Conservation (phyloP, 2,329 filamentous ascomycete genomes). For the Arachnopeziza araneosa region DNA sequence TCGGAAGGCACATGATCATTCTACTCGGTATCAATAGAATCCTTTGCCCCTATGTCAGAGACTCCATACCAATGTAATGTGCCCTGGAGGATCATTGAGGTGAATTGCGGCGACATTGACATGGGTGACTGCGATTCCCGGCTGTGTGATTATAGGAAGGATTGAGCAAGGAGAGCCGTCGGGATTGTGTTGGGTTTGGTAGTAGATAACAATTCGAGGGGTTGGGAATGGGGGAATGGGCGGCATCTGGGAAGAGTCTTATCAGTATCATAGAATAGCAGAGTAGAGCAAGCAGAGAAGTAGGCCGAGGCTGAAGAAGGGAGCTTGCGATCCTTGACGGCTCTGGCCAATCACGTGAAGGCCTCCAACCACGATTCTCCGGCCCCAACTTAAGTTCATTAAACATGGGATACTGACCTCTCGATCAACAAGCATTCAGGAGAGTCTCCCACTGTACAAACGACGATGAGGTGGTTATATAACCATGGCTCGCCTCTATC, state of each 20-base stretch:
- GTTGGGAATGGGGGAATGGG: neutral
- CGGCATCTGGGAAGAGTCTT: neutral
- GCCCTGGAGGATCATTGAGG: conserved; percentile 60
- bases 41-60: conserved; percentile 36
- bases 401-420: neutral
- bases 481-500: neutral
- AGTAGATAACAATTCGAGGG: conserved; percentile 49
- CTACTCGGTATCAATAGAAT: conserved; percentile 2
- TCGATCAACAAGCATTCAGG: neutral
- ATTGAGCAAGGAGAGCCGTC: conserved; percentile 52
- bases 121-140: conserved; percentile 65
- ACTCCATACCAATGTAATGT: conserved; percentile 40
- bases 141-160: conserved; percentile 41
- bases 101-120: conserved; percentile 84
- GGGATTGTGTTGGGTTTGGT: conserved; percentile 57
- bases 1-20: conserved; percentile 74
- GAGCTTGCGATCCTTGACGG: neutral
- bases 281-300: neutral
- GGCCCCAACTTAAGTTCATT: neutral
- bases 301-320: neutral
- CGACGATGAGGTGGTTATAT: neutral
- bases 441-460: neutral
- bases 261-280: neutral
- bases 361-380: neutral
- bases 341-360: neutral